Evolutionary conservation across 169 alveolate genomes (phyloP).

Genomic region (Cryptosporidium baileyi): DNA sequence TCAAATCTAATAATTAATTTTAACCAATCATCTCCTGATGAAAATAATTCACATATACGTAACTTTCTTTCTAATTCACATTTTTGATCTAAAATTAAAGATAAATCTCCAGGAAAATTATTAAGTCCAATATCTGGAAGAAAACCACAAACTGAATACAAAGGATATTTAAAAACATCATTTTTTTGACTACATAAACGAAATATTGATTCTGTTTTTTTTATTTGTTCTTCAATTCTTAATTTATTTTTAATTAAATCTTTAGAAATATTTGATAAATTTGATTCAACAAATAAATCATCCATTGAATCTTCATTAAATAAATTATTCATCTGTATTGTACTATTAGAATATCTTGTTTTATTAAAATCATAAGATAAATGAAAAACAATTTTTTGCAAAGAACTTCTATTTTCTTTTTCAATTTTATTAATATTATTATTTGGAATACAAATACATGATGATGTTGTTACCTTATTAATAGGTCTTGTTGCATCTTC

Average conservation of each 20-base stretch:
- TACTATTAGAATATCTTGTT: background rate
- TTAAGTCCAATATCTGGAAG: slow-evolving; percentile 48
- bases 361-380: slow-evolving; percentile 19
- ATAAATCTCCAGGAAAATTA: slow-evolving; percentile 24
- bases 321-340: background rate
- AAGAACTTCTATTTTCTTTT: background rate
- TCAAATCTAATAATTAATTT: background rate
- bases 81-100: slow-evolving; percentile 20
- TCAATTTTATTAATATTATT: background rate
- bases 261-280: background rate
- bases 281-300: background rate
- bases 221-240: background rate
- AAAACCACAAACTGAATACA: slow-evolving; percentile 48
- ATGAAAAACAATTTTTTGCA: slow-evolving; percentile 32
- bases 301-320: background rate
- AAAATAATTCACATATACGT: background rate
- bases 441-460: slow-evolving; percentile 3
- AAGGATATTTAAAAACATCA: slow-evolving; percentile 8
- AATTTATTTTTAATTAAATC: background rate
- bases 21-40: slow-evolving; percentile 16
- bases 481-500: background rate
- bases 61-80: slow-evolving; percentile 6
- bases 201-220: slow-evolving; percentile 7
- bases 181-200: slow-evolving; percentile 32
- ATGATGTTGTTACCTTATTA: background rate